Evolutionary conservation across 2,329 filamentous ascomycete species (phyloP), one percentile per base, ranked within the genome.

Genomic region (Lasiodiplodia sp.): DNA sequence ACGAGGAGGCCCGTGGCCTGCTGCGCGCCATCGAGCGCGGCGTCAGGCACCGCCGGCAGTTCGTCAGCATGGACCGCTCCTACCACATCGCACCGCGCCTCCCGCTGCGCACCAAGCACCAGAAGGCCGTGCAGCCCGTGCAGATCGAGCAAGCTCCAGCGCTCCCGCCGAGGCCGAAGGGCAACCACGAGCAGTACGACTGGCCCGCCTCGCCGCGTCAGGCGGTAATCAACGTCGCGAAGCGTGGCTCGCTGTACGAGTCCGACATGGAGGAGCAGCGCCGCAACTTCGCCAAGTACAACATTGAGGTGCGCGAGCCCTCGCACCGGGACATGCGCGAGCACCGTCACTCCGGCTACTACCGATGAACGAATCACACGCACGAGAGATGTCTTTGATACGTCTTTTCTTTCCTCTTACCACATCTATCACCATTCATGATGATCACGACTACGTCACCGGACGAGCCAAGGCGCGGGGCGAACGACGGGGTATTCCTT

Each of bases 61-160:
- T 83, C 70, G 75, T 83, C 71, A 81, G 78, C 75, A 81, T 82
- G 77, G 81, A 83, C 72, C 74, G 75, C 67, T 78, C 75, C 71
- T 82, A 82, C 73, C 78, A 81, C 68, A 75, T 81, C 40, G 74
- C 79, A n/a, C 73, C 80, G 38, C 81, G 81, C 70, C 74, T 75
- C 67, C 71, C 75, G 18, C 25, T 49, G 23, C 60, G 68, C 25
- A 21, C 60, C 23, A 62, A 69, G 53, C 62, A 64, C 38, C 68
- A 68, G 57, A 64, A 66, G 60, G 62, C 52, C 21, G 51, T 60
- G 23, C 38, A 57, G 49, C 40, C 67, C 28, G 58, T 63, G 18
- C 44, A 68, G 14, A n/a, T 49, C 23, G 67, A 68, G 58, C 40
- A 55, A 51, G 21, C 34, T 3, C 55, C 66, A 16, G 53, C 63